These are phyloP conservation scores for Dispira parvispora DNA, from an alignment of 192 early-diverging fungal genomes.

Conservation along the genomic window DNA sequence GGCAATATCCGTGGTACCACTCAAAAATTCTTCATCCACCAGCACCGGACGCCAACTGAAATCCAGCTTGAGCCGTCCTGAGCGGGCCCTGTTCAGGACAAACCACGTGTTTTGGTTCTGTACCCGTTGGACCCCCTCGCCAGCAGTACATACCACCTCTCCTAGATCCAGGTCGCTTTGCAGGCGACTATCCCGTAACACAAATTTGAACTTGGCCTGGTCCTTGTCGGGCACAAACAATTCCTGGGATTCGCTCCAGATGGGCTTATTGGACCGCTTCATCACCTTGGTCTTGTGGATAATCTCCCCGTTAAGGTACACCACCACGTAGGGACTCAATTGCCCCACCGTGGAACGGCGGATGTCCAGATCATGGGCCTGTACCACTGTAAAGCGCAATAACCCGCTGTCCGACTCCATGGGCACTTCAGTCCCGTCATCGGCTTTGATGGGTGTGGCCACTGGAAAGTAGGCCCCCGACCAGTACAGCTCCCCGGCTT, in stretches of 20 bases:
- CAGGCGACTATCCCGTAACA: conserved; percentile 32
- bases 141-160: conserved; percentile 13
- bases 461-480: conserved; percentile 23
- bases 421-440: conserved; percentile 25
- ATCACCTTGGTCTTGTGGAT: conserved; percentile 40
- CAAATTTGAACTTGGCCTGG: conserved; percentile 35
- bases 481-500: conserved; percentile 25
- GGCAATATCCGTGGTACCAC: not conserved
- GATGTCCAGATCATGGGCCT: conserved; percentile 44
- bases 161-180: conserved; percentile 14
- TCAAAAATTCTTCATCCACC: conserved; percentile 43
- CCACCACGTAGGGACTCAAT: conserved; percentile 34
- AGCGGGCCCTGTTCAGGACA: conserved; percentile 27
- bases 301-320: conserved; percentile 31
- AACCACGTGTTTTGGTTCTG: conserved; percentile 43
- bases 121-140: conserved; percentile 26
- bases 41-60: conserved; percentile 70
- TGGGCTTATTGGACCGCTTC: conserved; percentile 60
- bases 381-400: conserved; percentile 44
- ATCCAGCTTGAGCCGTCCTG: conserved; percentile 39
- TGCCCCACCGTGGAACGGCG: conserved; percentile 24
- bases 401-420: conserved; percentile 51
- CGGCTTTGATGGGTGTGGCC: conserved; percentile 18
- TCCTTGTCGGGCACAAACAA: conserved; percentile 56
- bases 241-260: conserved; percentile 57